Percentiles rank a stretch among this genome's conserved stretches.
Evolutionary conservation across 208 protist species (phyloP).

Genomic region (Trypanosoma cruzi): DNA sequence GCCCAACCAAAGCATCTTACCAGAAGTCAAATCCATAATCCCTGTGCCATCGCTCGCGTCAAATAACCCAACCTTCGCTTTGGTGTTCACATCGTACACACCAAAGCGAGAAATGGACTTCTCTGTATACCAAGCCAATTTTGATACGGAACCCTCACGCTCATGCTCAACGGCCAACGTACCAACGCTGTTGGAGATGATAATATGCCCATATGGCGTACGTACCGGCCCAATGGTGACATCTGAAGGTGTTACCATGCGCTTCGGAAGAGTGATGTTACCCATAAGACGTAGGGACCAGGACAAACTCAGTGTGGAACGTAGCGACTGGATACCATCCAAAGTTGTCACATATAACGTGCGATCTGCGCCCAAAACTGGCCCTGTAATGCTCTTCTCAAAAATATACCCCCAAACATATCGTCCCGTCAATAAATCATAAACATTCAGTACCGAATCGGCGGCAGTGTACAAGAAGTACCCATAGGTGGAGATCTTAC

Average conservation of each 20-base stretch:
- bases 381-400: slow-evolving; percentile 4
- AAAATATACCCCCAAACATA: slow-evolving; percentile 23
- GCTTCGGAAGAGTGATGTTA: slow-evolving; percentile 5
- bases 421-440: slow-evolving; percentile 28
- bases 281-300: slow-evolving; percentile 9
- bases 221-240: not conserved
- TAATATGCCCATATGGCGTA: slow-evolving; percentile 25
- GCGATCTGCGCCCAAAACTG: slow-evolving; percentile 20
- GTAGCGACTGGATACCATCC: slow-evolving; percentile 7
- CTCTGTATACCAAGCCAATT: slow-evolving; percentile 2
- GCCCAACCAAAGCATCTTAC: slow-evolving; percentile 11
- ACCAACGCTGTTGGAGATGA: not conserved
- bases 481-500: slow-evolving; percentile 23
- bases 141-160: not conserved
- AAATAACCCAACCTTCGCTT: slow-evolving; percentile 2
- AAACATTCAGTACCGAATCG: slow-evolving; percentile 13
- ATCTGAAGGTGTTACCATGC: not conserved
- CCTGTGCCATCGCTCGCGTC: slow-evolving; percentile 5
- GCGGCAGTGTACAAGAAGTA: slow-evolving; percentile 22
- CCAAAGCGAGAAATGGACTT: slow-evolving; percentile 1
- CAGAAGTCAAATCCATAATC: slow-evolving; percentile 2
- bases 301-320: slow-evolving; percentile 1
- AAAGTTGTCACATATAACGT: slow-evolving; percentile 15
- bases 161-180: slow-evolving; percentile 3
- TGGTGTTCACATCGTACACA: not conserved